Evolutionary conservation across 2,329 filamentous ascomycete genomes (phyloP).

Genomic region (Claviceps purpurea): DNA sequence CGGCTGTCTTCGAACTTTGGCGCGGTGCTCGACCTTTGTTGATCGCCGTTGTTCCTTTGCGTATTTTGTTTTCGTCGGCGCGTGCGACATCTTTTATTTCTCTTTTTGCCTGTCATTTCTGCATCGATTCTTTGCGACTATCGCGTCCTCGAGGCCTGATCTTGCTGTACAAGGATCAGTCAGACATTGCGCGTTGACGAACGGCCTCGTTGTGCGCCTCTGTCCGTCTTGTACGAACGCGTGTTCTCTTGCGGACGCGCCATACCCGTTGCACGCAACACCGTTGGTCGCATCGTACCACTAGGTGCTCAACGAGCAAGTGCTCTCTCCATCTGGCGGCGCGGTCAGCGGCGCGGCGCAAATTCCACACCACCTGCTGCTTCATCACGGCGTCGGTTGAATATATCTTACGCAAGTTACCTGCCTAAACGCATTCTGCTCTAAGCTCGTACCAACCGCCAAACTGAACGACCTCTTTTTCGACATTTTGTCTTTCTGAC

Average conservation of each 20-base stretch:
- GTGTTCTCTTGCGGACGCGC: not conserved
- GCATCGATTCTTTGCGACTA: not conserved
- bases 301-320: slow-evolving; percentile 1
- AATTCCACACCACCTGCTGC: slow-evolving; percentile 1
- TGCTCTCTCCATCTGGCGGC: not conserved
- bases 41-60: not conserved
- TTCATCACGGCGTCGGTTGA: not conserved
- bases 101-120: not conserved
- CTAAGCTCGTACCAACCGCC: slow-evolving; percentile 2
- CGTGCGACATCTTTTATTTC: not conserved
- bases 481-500: not conserved
- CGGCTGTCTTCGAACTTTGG: not conserved
- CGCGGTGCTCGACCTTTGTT: not conserved
- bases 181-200: not conserved
- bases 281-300: not conserved
- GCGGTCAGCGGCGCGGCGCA: not conserved
- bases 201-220: slow-evolving; percentile 1
- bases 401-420: slow-evolving; percentile 1
- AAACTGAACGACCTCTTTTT: not conserved
- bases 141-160: not conserved
- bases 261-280: not conserved
- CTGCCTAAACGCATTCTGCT: slow-evolving; percentile 12
- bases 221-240: not conserved
- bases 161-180: no score
- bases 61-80: not conserved